phyloP scores from a whole-genome alignment of 495 filamentous ascomycete species.

The Aspergillus hancockii region DNA sequence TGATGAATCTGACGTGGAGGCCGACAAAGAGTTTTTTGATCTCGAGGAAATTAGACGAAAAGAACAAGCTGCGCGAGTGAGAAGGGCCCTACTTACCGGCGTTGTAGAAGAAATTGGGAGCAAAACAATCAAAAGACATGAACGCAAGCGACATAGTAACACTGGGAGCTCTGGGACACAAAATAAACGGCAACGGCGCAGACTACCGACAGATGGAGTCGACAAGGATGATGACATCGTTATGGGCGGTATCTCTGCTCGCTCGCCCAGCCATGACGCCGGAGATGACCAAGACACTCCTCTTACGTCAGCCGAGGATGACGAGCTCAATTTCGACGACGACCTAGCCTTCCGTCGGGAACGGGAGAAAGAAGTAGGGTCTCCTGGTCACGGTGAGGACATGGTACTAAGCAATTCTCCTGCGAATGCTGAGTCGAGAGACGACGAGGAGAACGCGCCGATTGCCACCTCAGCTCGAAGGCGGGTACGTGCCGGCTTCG shows the following conservation, averaged over 20 bases:
- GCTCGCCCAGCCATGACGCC: constrained; percentile 23
- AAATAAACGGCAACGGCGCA: constrained; percentile 40
- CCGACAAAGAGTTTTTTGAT: constrained; percentile 68
- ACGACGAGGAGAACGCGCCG: constrained; percentile 38
- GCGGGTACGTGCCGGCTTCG: constrained; percentile 47
- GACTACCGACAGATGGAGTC: constrained; percentile 26
- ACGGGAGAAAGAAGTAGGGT: constrained; percentile 15
- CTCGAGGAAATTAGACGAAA: constrained; percentile 61
- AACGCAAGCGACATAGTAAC: constrained; percentile 38
- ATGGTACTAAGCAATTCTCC: constrained; percentile 3
- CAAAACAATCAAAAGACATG: constrained; percentile 25
- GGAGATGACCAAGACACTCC: constrained; percentile 31
- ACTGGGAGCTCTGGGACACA: constrained; percentile 18
- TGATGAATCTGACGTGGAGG: constrained; percentile 73
- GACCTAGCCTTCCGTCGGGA: constrained; percentile 39
- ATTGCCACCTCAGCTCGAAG: constrained; percentile 32
- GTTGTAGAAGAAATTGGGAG: constrained; percentile 46
- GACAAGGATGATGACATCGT: constrained; percentile 35
- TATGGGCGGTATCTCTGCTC: constrained; percentile 33
- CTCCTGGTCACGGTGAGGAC: constrained; percentile 18
- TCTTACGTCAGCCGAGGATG: constrained; percentile 27
- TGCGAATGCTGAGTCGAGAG: constrained; percentile 10
- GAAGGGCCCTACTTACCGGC: constrained; percentile 54
- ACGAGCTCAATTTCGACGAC: constrained; percentile 42
- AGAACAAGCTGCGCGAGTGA: constrained; percentile 49